phyloP scores from a whole-genome alignment of 768 basidiomycete genomes.

The Rhodocollybia butyracea region DNA sequence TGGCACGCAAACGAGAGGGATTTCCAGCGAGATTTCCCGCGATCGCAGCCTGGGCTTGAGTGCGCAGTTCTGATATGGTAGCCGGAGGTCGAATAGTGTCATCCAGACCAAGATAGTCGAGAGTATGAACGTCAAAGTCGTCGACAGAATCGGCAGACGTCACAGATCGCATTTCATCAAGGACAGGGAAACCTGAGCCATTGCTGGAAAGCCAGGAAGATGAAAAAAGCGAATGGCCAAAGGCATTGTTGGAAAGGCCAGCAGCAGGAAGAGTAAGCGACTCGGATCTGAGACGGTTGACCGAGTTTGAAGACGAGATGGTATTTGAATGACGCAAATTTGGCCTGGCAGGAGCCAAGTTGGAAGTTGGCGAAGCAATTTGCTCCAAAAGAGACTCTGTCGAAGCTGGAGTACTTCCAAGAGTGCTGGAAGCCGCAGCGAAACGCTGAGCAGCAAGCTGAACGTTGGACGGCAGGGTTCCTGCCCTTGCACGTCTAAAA shows the following conservation, averaged over 20 bases:
- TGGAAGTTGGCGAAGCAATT: conserved; percentile 41
- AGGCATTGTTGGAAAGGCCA: conserved; percentile 68
- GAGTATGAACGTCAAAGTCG: conserved; percentile 88
- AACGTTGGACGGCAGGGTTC: conserved; percentile 95
- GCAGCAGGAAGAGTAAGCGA: conserved; percentile 84
- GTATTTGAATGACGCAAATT: conserved; percentile 69
- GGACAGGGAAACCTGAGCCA: conserved; percentile 53
- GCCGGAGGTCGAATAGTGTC: conserved; percentile 76
- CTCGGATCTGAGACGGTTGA: conserved; percentile 87
- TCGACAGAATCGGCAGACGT: conserved; percentile 80
- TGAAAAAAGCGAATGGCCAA: conserved; percentile 86
- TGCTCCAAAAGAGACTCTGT: conserved; percentile 44
- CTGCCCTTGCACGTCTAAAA: conserved; percentile 94
- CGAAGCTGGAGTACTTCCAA: conserved; percentile 42
- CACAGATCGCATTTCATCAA: conserved; percentile 81
- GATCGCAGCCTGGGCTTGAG: conserved; percentile 87
- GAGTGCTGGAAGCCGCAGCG: conserved; percentile 61
- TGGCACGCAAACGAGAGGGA: conserved; percentile 80
- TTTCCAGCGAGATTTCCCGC: conserved; percentile 72
- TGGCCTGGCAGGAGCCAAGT: conserved; percentile 54
- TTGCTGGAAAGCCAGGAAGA: conserved; percentile 82
- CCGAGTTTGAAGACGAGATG: conserved; percentile 55
- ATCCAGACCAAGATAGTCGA: conserved; percentile 95
- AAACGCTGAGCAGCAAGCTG: conserved; percentile 83
- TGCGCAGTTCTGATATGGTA: conserved; percentile 84